Base-by-base conservation (phyloP, 2,329 filamentous ascomycete genomes). In the Onygena corvina region DNA sequence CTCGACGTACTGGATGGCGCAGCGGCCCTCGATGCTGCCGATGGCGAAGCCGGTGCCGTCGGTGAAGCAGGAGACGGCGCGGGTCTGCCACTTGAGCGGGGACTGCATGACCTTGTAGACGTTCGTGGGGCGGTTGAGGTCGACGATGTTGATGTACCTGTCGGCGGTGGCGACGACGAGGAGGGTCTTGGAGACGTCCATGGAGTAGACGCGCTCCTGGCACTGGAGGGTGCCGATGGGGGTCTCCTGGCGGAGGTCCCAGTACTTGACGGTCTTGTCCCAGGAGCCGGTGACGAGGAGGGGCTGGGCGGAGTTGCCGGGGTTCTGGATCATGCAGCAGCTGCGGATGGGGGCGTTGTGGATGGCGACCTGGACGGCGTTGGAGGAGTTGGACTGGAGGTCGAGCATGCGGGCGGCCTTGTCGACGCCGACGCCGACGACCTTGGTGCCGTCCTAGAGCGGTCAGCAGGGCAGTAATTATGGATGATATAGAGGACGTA, bases 91-190 rank as follows among this genome's bases (percentile, higher is more conserved):
- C 71, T 98, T 98, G 38, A 98, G 76, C 2, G 92, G 92, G 62
- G 87, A 94, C 69, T 94, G 87, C 46, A 95, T 77, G 7, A 86
- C 90, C 76, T 98, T 98, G 78, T 94, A 95, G 68, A 95, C 87
- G 60, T 86, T 87, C 48, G 79, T 79, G 3, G 92, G 92, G 53
- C 93, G 83, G 63, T 84, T 82, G 49, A 98, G 78, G 68, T 94
- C 88, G 69, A 98, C 76, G 54, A 98, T 83, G 66, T 96, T 89
- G 74, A 98, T 94, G 68, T 93, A 94, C 53, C 92, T 81, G 63
- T 98, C 92, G 9, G 92, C 92, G 0, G 89, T 96, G 54, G 85
- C 92, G 50, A 95, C 75, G 16, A 98, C 92, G 35, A 95, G 78
- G 46, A 98, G 76, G 60, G 92, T 83, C 63, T 90, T 83, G 62